phyloP scores from a whole-genome alignment of 2,329 filamentous ascomycete genomes.

The Alternaria conjuncta region DNA sequence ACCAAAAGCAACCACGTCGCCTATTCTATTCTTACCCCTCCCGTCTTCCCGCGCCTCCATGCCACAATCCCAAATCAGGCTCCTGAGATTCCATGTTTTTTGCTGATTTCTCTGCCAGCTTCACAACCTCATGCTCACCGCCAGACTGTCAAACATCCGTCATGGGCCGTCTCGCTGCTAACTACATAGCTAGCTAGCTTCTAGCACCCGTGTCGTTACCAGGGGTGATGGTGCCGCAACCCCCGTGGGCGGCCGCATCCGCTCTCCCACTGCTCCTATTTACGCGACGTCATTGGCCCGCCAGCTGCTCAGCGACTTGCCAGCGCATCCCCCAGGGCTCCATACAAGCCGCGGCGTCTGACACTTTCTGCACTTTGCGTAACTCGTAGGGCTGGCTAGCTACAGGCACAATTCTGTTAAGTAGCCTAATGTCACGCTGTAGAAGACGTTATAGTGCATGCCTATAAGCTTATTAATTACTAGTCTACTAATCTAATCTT shows the following conservation, averaged over 20 bases:
- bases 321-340: slow-evolving; percentile 33
- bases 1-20: slow-evolving; percentile 6
- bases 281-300: slow-evolving; percentile 25
- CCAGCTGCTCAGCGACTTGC: slow-evolving; percentile 21
- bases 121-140: slow-evolving; percentile 5
- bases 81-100: neutral
- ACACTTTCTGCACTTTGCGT: neutral
- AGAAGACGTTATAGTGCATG: no score
- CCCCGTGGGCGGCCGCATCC: slow-evolving; percentile 19
- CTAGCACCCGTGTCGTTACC: slow-evolving; percentile 21
- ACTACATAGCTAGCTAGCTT: neutral
- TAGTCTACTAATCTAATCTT: no score
- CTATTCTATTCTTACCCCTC: slow-evolving; percentile 10
- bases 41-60: neutral
- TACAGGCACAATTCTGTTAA: slow-evolving; percentile 3
- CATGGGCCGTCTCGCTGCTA: slow-evolving; percentile 5
- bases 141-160: slow-evolving; percentile 8
- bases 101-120: neutral
- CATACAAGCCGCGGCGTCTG: slow-evolving; percentile 13
- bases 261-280: no score
- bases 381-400: slow-evolving; percentile 20
- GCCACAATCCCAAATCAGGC: neutral
- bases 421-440: no score
- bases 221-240: slow-evolving; percentile 20
- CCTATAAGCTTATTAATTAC: no score